Evolutionary conservation across 208 protist genomes (phyloP).

Genomic region (Acanthamoeba culbertsoni): DNA sequence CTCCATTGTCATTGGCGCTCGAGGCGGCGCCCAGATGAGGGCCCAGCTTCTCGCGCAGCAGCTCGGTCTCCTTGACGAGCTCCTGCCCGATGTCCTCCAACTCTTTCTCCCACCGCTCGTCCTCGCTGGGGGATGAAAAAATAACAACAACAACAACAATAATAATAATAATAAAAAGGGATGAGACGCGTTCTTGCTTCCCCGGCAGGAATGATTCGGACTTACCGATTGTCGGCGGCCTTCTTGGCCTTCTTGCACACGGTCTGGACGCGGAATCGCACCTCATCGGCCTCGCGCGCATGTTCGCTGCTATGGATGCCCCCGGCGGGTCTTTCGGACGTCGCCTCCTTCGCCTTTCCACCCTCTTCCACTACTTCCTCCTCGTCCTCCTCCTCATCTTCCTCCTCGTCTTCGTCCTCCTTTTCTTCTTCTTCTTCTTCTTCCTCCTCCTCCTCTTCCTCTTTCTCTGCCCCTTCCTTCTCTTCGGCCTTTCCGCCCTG

Average conservation of each 20-base stretch:
- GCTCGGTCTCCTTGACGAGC: background rate
- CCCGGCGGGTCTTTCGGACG: background rate
- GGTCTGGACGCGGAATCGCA: background rate
- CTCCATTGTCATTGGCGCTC: background rate
- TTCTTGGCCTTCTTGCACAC: slow-evolving; percentile 47
- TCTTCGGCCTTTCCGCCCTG: too few species aligned
- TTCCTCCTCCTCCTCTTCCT: background rate
- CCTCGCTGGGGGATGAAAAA: background rate
- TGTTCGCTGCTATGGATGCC: too few species aligned
- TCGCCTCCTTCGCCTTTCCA: background rate
- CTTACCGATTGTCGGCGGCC: background rate
- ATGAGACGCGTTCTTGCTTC: background rate
- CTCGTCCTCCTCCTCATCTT: background rate
- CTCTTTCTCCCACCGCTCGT: slow-evolving; percentile 41
- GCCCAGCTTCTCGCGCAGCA: background rate
- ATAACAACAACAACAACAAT: background rate
- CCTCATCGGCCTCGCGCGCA: too few species aligned
- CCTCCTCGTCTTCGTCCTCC: background rate
- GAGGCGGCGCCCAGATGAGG: background rate
- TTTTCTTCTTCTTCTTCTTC: background rate
- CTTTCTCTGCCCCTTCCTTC: background rate
- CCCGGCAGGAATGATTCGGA: background rate
- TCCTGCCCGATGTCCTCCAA: slow-evolving; percentile 13
- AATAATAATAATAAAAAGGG: background rate
- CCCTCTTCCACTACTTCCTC: background rate